Percentiles rank a stretch among this genome's conserved stretches.
Evolutionary conservation across 2,329 filamentous ascomycete genomes (phyloP).

Genomic region (Pseudocercospora cruenta): DNA sequence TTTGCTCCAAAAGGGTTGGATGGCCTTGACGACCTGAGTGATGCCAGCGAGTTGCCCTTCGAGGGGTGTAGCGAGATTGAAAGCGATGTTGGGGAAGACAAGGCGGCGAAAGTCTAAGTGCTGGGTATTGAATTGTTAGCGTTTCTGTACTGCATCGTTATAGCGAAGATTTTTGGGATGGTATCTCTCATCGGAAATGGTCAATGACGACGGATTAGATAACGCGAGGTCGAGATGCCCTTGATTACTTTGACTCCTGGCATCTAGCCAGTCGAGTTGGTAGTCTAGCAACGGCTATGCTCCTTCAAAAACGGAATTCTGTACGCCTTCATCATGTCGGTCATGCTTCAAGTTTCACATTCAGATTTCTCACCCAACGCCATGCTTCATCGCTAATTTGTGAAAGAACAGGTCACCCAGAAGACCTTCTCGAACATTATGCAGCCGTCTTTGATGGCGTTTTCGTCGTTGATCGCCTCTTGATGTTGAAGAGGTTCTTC

Average conservation of each 20-base stretch:
- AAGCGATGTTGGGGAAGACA: slow-evolving; percentile 22
- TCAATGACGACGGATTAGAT: not conserved
- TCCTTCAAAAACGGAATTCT: not conserved
- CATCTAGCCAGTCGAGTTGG: not conserved
- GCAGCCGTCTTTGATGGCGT: slow-evolving; percentile 10
- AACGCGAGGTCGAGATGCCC: not conserved
- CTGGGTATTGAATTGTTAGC: not conserved
- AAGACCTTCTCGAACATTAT: not conserved
- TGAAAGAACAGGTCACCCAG: not conserved
- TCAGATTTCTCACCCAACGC: not conserved
- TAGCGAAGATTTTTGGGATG: not conserved
- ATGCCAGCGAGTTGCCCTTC: slow-evolving; percentile 38
- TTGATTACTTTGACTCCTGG: slow-evolving; percentile 4
- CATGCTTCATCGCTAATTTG: not conserved
- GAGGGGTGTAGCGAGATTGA: slow-evolving; percentile 39
- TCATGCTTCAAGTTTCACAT: not conserved
- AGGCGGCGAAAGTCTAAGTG: not conserved
- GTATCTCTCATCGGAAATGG: not conserved
- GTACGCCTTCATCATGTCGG: not conserved
- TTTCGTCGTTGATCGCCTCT: slow-evolving; percentile 29
- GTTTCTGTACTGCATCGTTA: slow-evolving; percentile 3
- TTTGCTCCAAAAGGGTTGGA: slow-evolving; percentile 24
- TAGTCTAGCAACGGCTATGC: not conserved
- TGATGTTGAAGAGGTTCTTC: slow-evolving; percentile 42
- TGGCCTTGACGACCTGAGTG: slow-evolving; percentile 31